Conservation (phyloP, 1,139 yeast species). For the Candida tunisiensis region DNA sequence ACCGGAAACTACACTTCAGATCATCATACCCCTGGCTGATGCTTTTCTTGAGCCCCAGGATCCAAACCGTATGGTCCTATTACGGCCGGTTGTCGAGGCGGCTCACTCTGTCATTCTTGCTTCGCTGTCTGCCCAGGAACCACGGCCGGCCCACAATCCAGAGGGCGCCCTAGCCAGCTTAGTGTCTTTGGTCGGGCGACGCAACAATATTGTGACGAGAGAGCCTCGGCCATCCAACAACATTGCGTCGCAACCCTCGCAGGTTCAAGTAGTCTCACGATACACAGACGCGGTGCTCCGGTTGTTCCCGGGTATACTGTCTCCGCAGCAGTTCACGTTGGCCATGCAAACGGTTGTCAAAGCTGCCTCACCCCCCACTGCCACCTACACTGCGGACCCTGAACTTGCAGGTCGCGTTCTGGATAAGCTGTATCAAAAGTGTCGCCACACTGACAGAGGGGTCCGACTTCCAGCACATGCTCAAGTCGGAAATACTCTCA, state of each 20-base stretch:
- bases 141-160: conserved; percentile 2
- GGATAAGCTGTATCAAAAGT: conserved; percentile 22
- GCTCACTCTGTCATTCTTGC: conserved; percentile 50
- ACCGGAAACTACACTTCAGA: conserved; percentile 25
- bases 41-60: conserved; percentile 9
- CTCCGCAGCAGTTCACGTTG: conserved; percentile 38
- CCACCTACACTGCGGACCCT: conserved; percentile 13
- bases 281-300: no score
- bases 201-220: no score
- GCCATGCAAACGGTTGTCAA: conserved; percentile 44
- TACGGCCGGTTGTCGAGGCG: conserved; percentile 36
- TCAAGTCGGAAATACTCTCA: neutral
- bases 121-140: conserved; percentile 9
- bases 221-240: conserved; percentile 4
- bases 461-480: conserved; percentile 14
- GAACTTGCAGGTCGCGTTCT: conserved; percentile 25
- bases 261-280: no score
- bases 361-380: conserved; percentile 30
- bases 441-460: conserved; percentile 13
- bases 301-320: conserved; percentile 42
- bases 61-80: conserved; percentile 8
- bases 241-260: conserved; percentile 22
- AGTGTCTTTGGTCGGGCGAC: no score
- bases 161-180: conserved; percentile 1
- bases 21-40: conserved; percentile 26